Evolutionary conservation across 2,329 filamentous ascomycete species (phyloP), one percentile per base, ranked within the genome.

Genomic region (Colletotrichum australisinense): DNA sequence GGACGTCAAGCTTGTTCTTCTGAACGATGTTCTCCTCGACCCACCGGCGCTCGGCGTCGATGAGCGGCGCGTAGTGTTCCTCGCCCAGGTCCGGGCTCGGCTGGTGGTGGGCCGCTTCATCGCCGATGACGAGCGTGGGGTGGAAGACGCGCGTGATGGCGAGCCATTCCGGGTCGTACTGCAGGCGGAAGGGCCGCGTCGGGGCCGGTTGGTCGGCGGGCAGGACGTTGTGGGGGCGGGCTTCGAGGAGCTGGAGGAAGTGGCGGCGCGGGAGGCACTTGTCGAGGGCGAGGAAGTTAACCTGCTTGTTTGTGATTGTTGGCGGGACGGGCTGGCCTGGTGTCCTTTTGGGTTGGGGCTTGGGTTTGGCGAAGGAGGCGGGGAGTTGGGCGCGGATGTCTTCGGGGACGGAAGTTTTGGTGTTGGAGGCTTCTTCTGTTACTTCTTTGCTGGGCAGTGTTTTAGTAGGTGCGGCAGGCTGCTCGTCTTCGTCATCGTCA

Each of bases 81-180:
- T 97, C 91, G 24, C 94, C 93, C 30, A 90, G 85, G 78, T 97
- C 88, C 1, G 84, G 81, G 0, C 93, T 87, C 0, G 89, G 32
- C 32, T 35, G 82, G 52, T 83, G 81, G 1, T 83, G 81, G 1
- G 86, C 42, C 8, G 42, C 42, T 19, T 49, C 86, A 75, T 93
- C 86, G 71, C 94, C 93, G 49, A 96, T 84, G 1, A 85, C 82
- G 2, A 97, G 86, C 53, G 90, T 87, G 3, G 86, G 78, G 53
- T 93, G 90, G 79, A 98, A 97, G 8, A 92, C 93, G 55, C 96
- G 93, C 14, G 93, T 95, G 75, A 99, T 98, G 55, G 97, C 93
- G 8, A 99, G 91, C 96, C 96, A 99, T 84, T 99, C 97, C 12
- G 92, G 91, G 81, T 99, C 97, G 80, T 99, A 98, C 60, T 91